Evolutionary conservation across 1,284 basidiomycete species (phyloP), one percentile per base, ranked within the genome.

Genomic region (Fomitopsis pinicola): DNA sequence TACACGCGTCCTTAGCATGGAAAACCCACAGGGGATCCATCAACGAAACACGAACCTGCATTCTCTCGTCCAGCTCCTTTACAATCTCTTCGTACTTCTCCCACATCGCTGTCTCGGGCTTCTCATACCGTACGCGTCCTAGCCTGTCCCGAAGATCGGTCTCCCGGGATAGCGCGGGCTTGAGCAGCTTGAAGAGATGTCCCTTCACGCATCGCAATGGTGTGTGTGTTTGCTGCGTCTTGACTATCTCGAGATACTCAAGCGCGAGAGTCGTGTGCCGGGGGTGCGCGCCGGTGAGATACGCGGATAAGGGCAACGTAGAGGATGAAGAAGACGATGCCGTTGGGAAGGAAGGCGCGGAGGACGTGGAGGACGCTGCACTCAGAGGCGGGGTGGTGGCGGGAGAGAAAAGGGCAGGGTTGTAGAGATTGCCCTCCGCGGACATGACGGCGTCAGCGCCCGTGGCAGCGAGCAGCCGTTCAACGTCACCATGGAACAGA

Each of bases 341-440:
- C 1, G 66, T 35, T 3, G 61, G 50, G 17, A 77, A 68, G 46
- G 68, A 44, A 5, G 59, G n/a, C 9, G 58, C 38, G 30, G 69
- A 57, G 3, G 26, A 22, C 3, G 48, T 6, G 3, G 48, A 33
- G 3, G 14, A 33, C 1, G 26, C 26, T 12, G n/a, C 52, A 38
- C n/a, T 53, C 7, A 19, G 7, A 17, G 28, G 28, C 7, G 5
- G 62, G n/a, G 6, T 58, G 48, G 38, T 76, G 67, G 61, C 59
- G 15, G 71, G 65, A 0, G 69, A 67, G 67, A 98, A 98, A 12
- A 98, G 73, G 0, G 94, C 88, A 0, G 94, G 92, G 71, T 98
- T 98, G 74, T 97, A 97, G 1, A 99, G 79, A 67, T 97, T 92
- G 0, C 94, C 97, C 75, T 99, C 97, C 0, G 97, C 97, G 58